These are phyloP conservation scores for Ilex aquifolium DNA, from an alignment of 257 asterid genomes.

Conservation along the genomic window DNA sequence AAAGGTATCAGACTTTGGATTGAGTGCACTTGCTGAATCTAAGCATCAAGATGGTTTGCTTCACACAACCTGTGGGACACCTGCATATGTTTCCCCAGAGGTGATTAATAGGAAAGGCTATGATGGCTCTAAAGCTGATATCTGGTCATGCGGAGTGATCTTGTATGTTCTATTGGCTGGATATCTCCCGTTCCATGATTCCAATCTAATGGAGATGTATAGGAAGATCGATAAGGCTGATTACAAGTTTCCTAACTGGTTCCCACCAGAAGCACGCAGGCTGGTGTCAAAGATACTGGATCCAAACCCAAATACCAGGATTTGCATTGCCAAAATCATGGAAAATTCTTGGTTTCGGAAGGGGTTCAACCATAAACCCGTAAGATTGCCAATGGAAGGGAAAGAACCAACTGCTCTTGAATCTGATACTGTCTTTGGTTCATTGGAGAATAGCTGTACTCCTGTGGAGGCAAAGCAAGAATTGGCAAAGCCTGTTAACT, in stretches of 20 bases:
- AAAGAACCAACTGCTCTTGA: conserved; percentile 6
- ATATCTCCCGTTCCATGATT: conserved; percentile 49
- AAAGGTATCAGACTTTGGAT: conserved; percentile 43
- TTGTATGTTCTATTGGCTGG: conserved; percentile 56
- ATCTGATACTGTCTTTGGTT: conserved; percentile 15
- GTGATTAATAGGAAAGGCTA: conserved; percentile 68
- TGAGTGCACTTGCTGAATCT: conserved; percentile 46
- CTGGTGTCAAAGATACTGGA: conserved; percentile 59
- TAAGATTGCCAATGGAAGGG: conserved; percentile 1
- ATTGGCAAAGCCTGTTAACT: conserved; percentile 26
- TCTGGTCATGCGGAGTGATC: conserved; percentile 85
- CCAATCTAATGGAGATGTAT: conserved; percentile 77
- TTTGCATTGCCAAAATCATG: conserved; percentile 60
- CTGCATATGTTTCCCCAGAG: conserved; percentile 86
- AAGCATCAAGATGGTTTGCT: conserved; percentile 62
- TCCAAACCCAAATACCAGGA: conserved; percentile 62
- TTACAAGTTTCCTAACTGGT: conserved; percentile 61
- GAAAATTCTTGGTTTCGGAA: conserved; percentile 55
- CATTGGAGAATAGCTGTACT: background rate
- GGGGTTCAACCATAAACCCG: conserved; percentile 26
- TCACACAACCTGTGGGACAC: conserved; percentile 75
- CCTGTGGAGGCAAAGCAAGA: conserved; percentile 25
- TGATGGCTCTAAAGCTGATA: conserved; percentile 73
- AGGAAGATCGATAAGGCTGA: conserved; percentile 60
- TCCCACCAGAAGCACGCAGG: conserved; percentile 51